Percentiles rank a stretch among this genome's conserved stretches.
phyloP scores from a whole-genome alignment of 1,284 basidiomycete species.

The Golubevia pallescens region DNA sequence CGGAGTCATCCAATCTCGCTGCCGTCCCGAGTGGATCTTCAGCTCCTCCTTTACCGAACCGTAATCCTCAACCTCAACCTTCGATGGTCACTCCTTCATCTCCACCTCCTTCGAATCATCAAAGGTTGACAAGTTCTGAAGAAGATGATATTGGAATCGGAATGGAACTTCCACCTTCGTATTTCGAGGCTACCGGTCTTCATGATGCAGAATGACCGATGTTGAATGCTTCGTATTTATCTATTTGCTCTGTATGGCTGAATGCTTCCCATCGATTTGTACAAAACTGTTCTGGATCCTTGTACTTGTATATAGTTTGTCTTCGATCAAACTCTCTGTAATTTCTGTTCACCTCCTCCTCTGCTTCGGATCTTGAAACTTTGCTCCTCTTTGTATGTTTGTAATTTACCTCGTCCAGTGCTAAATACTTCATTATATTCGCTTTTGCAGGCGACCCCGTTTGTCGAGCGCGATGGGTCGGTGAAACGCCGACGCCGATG shows the following conservation, averaged over 20 bases:
- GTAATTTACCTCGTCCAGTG: too few species aligned
- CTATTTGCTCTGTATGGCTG: not conserved
- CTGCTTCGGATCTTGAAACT: too few species aligned
- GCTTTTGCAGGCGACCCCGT: too few species aligned
- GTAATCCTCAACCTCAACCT: conserved; percentile 1
- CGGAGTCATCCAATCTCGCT: not conserved
- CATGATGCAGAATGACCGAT: conserved; percentile 1
- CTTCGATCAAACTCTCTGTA: not conserved
- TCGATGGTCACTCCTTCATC: too few species aligned
- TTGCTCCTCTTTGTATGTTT: too few species aligned
- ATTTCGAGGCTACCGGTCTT: conserved; percentile 41
- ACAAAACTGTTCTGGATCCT: not conserved
- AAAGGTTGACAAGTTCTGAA: conserved; percentile 11
- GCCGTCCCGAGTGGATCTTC: conserved; percentile 9
- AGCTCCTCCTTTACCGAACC: conserved; percentile 8
- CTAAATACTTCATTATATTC: too few species aligned
- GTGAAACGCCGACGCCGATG: too few species aligned
- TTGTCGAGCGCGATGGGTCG: too few species aligned
- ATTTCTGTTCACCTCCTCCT: too few species aligned
- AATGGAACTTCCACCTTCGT: conserved; percentile 49
- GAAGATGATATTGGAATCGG: conserved; percentile 27
- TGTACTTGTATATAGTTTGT: not conserved
- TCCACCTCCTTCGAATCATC: conserved; percentile 1
- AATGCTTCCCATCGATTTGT: not conserved
- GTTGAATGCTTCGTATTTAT: not conserved